Conservation (phyloP, 1,139 yeast species). For the Lodderomyces metapsilosis region DNA sequence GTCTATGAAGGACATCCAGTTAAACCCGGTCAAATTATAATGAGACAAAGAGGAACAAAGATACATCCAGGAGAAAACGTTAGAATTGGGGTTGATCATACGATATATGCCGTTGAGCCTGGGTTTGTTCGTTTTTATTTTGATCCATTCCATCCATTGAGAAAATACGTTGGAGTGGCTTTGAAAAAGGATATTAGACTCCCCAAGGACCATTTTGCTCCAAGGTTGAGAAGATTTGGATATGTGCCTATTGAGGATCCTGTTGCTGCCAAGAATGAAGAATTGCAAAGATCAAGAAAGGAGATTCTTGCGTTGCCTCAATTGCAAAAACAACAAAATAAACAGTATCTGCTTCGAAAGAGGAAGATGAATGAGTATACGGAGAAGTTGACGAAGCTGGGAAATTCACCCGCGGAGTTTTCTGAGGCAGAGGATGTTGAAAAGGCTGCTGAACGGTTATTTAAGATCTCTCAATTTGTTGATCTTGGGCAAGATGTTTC, state of each 20-base stretch:
- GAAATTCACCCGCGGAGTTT: conserved; percentile 26
- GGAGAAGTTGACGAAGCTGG: conserved; percentile 11
- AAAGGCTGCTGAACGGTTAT: conserved; percentile 51
- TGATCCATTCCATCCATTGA: conserved; percentile 96
- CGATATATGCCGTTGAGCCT: conserved; percentile 87
- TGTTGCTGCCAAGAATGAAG: conserved; percentile 55
- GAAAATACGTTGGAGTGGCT: conserved; percentile 89
- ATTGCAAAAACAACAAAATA: conserved; percentile 32
- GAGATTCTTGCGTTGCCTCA: conserved; percentile 58
- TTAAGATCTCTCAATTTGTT: conserved; percentile 35
- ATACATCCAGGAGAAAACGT: conserved; percentile 94
- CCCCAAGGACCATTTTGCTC: conserved; percentile 89
- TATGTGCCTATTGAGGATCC: conserved; percentile 53
- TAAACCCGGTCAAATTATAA: conserved; percentile 81
- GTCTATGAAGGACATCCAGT: conserved; percentile 68
- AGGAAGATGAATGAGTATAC: conserved; percentile 19
- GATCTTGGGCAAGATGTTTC: conserved; percentile 30
- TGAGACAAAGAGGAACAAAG: conserved; percentile 96
- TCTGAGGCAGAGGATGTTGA: conserved; percentile 31
- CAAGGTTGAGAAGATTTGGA: conserved; percentile 85
- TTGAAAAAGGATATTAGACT: conserved; percentile 59
- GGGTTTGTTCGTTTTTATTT: conserved; percentile 88
- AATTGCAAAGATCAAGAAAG: conserved; percentile 57
- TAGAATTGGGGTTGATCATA: conserved; percentile 91
- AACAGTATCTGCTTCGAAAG: conserved; percentile 29